Base-by-base conservation (phyloP, 1,139 yeast species). In the Kodamaea arcana region DNA sequence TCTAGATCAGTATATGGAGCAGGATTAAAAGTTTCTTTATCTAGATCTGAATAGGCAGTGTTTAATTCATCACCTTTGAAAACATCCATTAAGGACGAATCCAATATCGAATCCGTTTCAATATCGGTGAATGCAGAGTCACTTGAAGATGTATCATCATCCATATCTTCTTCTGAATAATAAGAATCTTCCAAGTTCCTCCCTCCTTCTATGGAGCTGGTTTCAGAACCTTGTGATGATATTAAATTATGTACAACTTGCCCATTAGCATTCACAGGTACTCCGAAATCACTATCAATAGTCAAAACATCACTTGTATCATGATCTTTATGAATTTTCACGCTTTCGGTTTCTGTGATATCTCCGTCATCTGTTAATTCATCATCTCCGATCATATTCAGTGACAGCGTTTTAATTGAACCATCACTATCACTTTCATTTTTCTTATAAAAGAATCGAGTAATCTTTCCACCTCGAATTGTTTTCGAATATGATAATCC, bases 101-200 rank as follows among this genome's bases (percentile, higher is more conserved):
- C 66, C 28, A 62, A 39, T 21, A 66, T 48, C 1, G 73, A 65
- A 32, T 62, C 71, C 3, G 62, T 58, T 36, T 69, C 73, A 14
- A 69, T 60, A 38, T 69, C 74, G 1, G 74, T 69, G 39, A 69
- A 69, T 4, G 72, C 72, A 0, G 73, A 67, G 36, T 68, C 73
- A 1, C 59, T 46, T 1, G 71, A 59, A 0, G 65, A 57, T 1
- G 45, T 48, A 12, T 58, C 67, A 7, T 47, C 54, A 7, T 47
- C 54, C 12, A 32, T 15, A 15, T 35, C 34, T 24, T 36, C 31
- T 7, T 22, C 14, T 24, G 23, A 31, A 17, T 22, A 28, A 15
- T 27, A 20, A 13, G 32, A 29, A 22, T 29, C 30, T 9, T 25
- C 28, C 15, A 25, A 15, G 11, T 14, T 25, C 26, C 6, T 8